Evolutionary conservation across 305 asterid species (phyloP).

Genomic region (Salvia sclarea): DNA sequence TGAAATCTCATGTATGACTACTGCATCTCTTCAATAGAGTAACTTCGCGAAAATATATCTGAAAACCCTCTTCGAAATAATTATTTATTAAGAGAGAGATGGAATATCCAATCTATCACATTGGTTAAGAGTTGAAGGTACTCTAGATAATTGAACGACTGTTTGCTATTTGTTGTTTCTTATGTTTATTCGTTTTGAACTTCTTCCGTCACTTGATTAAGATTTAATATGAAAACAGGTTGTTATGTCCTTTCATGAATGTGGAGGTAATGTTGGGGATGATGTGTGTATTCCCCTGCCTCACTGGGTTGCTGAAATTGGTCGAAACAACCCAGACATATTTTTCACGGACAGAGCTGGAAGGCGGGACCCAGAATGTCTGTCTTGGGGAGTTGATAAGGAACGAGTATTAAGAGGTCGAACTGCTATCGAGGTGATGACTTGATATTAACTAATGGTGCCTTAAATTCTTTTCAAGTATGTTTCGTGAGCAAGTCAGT

Average conservation of each 20-base stretch:
- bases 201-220: constrained; percentile 25
- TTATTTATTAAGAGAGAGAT: not conserved
- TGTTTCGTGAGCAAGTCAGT: constrained; percentile 10
- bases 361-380: constrained; percentile 70
- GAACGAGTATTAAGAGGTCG: constrained; percentile 83
- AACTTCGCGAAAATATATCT: constrained; percentile 3
- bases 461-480: not conserved
- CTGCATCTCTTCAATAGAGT: not conserved
- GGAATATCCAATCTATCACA: constrained; percentile 20
- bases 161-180: constrained; percentile 22
- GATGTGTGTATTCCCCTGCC: constrained; percentile 80
- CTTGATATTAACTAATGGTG: constrained; percentile 19
- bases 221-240: constrained; percentile 52
- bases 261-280: constrained; percentile 83
- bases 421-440: constrained; percentile 68
- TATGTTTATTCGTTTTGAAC: constrained; percentile 18
- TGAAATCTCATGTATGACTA: not conserved
- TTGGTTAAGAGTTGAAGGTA: constrained; percentile 21
- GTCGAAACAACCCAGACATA: constrained; percentile 74
- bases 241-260: constrained; percentile 76
- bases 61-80: not conserved
- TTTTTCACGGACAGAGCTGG: constrained; percentile 78
- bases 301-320: constrained; percentile 80
- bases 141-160: constrained; percentile 21
- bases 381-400: constrained; percentile 85